These are phyloP conservation scores for Amoebophrya sp. DNA, from an alignment of 169 alveolate genomes.

Conservation along the genomic window DNA sequence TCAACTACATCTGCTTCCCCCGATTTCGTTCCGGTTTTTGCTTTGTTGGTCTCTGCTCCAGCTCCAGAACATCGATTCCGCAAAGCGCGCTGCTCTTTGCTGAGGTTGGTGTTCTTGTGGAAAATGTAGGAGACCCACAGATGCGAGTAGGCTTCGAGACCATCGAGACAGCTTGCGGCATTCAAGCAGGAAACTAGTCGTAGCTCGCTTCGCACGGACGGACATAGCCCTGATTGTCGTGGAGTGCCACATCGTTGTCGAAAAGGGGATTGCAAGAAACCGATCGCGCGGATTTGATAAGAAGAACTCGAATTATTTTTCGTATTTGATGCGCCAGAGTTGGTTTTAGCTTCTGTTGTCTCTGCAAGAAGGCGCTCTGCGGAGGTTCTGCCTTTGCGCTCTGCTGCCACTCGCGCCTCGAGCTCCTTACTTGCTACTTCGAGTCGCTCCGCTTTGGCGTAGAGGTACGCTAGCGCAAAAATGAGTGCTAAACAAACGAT, in stretches of 20 bases:
- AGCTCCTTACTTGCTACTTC: background rate
- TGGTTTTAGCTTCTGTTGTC: background rate
- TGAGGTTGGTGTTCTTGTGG: constrained; percentile 32
- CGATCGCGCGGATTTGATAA: constrained; percentile 27
- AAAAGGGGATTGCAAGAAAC: background rate
- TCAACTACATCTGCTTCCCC: background rate
- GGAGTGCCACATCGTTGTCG: background rate
- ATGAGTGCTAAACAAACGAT: background rate
- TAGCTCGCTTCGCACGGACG: background rate
- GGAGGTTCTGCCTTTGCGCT: background rate
- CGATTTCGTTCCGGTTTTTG: background rate
- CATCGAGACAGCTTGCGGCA: background rate
- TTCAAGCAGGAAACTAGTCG: background rate
- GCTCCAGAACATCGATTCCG: background rate
- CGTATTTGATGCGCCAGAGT: background rate
- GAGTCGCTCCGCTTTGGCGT: background rate
- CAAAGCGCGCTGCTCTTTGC: background rate
- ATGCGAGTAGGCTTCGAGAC: constrained; percentile 20
- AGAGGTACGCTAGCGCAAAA: background rate
- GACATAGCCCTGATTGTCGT: background rate
- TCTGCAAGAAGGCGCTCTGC: background rate
- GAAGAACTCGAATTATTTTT: background rate
- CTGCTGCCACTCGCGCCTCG: background rate
- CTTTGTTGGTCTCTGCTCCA: too few species aligned
- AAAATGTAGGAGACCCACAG: constrained; percentile 32